phyloP scores from a whole-genome alignment of 768 basidiomycete genomes.

The Boletus tomentosulus region DNA sequence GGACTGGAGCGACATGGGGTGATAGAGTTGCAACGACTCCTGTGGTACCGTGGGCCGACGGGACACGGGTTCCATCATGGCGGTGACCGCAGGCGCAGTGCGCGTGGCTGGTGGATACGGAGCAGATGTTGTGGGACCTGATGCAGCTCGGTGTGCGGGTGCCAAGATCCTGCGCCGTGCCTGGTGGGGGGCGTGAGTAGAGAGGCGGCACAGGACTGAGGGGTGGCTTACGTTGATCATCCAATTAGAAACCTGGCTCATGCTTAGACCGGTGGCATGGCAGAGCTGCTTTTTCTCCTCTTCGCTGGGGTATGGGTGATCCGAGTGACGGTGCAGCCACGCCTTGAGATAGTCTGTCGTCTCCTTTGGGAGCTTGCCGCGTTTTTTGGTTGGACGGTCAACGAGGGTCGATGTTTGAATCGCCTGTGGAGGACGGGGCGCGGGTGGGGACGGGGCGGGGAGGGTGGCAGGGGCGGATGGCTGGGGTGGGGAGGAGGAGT shows the following conservation, averaged over 20 bases:
- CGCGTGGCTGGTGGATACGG: constrained; percentile 56
- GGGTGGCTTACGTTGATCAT: constrained; percentile 75
- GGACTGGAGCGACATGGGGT: constrained; percentile 74
- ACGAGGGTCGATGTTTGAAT: constrained; percentile 56
- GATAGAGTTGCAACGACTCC: constrained; percentile 70
- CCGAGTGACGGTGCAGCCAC: constrained; percentile 84
- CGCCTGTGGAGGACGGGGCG: constrained; percentile 49
- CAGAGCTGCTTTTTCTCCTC: constrained; percentile 90
- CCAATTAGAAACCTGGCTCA: constrained; percentile 91
- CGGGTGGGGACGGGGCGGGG: constrained; percentile 41
- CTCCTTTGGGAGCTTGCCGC: constrained; percentile 87
- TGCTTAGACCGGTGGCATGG: constrained; percentile 79
- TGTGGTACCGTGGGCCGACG: constrained; percentile 67
- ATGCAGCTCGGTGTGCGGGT: constrained; percentile 71
- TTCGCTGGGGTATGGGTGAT: constrained; percentile 86
- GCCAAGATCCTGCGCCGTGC: constrained; percentile 81
- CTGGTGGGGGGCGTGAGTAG: constrained; percentile 35
- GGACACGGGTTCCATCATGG: constrained; percentile 36
- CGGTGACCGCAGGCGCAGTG: constrained; percentile 17
- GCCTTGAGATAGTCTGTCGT: constrained; percentile 87
- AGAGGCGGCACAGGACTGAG: constrained; percentile 8
- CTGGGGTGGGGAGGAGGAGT: constrained; percentile 37
- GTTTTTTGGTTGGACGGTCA: constrained; percentile 75
- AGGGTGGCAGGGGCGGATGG: constrained; percentile 24
- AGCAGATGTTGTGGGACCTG: constrained; percentile 72